These are phyloP conservation scores for Blastobotrys elegans DNA, from an alignment of 1,139 yeast species.

Conservation along the genomic window DNA sequence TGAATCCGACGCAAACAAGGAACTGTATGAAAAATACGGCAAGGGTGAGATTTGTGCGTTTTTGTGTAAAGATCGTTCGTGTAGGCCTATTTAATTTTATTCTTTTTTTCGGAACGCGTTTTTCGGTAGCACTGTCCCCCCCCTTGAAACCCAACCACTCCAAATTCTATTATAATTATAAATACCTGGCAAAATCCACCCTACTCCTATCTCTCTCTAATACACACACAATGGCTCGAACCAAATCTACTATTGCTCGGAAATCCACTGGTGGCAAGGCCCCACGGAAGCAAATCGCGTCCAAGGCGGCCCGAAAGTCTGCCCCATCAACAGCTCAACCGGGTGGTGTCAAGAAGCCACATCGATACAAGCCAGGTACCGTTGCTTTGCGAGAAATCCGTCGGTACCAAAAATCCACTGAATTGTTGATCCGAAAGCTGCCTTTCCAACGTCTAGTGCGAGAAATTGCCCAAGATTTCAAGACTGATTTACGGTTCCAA, in stretches of 20 bases:
- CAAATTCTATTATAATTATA: too few relatives aligned
- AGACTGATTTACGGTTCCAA: constrained; percentile 96
- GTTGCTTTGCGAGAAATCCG: constrained; percentile 99
- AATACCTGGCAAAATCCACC: too few relatives aligned
- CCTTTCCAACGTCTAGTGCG: constrained; percentile 98
- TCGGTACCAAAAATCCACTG: constrained; percentile 98
- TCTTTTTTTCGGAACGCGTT: neutral
- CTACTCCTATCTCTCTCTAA: too few relatives aligned
- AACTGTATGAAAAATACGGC: constrained; percentile 23
- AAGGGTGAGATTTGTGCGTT: constrained; percentile 19
- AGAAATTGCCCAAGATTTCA: constrained; percentile 97
- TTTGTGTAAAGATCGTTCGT: constrained; percentile 22
- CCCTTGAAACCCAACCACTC: too few relatives aligned
- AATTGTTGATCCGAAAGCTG: constrained; percentile 90
- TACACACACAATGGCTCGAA: constrained; percentile 74
- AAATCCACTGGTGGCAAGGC: constrained; percentile 99
- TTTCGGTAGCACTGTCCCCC: too few relatives aligned
- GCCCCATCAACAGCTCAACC: constrained; percentile 69
- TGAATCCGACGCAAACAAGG: constrained; percentile 19
- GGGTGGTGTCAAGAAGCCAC: constrained; percentile 99
- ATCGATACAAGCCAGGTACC: constrained; percentile 99
- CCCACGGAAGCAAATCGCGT: constrained; percentile 98
- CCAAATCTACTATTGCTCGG: constrained; percentile 96
- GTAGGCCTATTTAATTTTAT: constrained; percentile 16
- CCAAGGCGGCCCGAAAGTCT: constrained; percentile 98